Base-by-base conservation (phyloP, 139 green algal species). In the Mesostigma viride region DNA sequence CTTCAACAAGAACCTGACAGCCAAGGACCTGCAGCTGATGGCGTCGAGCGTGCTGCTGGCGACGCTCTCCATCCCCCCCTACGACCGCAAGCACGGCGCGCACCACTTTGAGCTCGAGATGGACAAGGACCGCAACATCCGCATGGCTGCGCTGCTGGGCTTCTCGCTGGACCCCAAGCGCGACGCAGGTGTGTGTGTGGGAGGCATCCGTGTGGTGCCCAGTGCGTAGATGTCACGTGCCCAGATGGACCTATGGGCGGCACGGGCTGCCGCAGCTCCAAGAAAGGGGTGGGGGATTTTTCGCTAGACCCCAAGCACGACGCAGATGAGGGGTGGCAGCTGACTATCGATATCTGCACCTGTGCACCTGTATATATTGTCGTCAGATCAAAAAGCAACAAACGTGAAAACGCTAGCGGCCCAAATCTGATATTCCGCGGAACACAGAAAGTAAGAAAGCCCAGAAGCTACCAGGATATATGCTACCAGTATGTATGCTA, bases 101-200 rank as follows among this genome's bases (percentile, higher is more conserved):
- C 24, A 58, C 35, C 71, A 79, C 48, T 73, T 71, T 76, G 71
- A 82, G 35, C 45, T 76, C 3, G 77, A 80, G 72, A 76, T 88
- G 70, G 89, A 94, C 62, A 83, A 86, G 70, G 94, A 99, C 62
- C 84, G 86, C 57, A 86, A 83, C 34, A 31, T 85, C 45, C 87
- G 91, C 67, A 95, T 99, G 85, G 90, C 92, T 30, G 88, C 79
- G 70, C 91, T 99, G 58, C 84, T 99, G 26, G 87, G 88, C 45
- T 95, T 96, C 71, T 79, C 74, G 1, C 33, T 86, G 1, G 76
- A 84, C 45, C 62, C 71, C 5, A 84, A 85, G 65, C 73, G 64
- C 8, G 77, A 87, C 31, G 36, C 69, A 8, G 27, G 72, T n/a
- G 79, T 73, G 36, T n/a, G n/a, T n/a, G n/a, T n/a, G n/a, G n/a